Evolutionary conservation across 495 filamentous ascomycete genomes (phyloP), one percentile per base, ranked within the genome.

Genomic region (Bryoglossum gracile): DNA sequence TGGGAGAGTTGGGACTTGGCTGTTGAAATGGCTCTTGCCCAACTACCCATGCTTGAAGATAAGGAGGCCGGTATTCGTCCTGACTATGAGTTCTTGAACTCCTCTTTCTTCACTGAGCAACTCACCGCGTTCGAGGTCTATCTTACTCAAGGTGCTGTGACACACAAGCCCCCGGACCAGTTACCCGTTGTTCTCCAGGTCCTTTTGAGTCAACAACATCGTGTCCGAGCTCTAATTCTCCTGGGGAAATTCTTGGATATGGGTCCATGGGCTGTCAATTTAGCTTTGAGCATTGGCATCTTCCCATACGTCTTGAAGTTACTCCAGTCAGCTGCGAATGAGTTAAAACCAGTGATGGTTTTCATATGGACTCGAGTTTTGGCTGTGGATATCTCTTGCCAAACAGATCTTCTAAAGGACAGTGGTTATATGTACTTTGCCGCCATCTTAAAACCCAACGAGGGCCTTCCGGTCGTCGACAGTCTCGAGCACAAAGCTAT

Each of bases 331-430:
- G 89, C 91, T 38, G 92, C 92, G 0, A 76, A 87, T 38, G 92
- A 99, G 62, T 69, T 99, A 41, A 97, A 97, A 60, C 90, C 92
- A 0, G 90, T 96, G 21, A 96, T 99, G 91, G 89, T 99, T 16
- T 99, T 97, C 66, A 99, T 99, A 51, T 99, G 92, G 92, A 89
- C 94, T 9, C 78, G 92, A 42, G 90, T 99, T 30, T 81, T 99
- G 54, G 92, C 92, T 32, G 94, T 99, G 16, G 92, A 97, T 56
- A 79, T 89, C 50, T 85, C 84, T 8, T 94, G 92, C 59, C 92
- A 99, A 62, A 77, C 78, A 32, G 92, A 97, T 62, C 69, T 99
- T 2, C 74, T 99, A 47, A 95, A 95, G 65, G 92, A 99, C 60
- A 95, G 87, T 57, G 91, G 92, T 2, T 97, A 94, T 58, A 86